These are phyloP conservation scores for Cercospora sojina DNA, from an alignment of 2,329 filamentous ascomycete species.

Conservation along the genomic window DNA sequence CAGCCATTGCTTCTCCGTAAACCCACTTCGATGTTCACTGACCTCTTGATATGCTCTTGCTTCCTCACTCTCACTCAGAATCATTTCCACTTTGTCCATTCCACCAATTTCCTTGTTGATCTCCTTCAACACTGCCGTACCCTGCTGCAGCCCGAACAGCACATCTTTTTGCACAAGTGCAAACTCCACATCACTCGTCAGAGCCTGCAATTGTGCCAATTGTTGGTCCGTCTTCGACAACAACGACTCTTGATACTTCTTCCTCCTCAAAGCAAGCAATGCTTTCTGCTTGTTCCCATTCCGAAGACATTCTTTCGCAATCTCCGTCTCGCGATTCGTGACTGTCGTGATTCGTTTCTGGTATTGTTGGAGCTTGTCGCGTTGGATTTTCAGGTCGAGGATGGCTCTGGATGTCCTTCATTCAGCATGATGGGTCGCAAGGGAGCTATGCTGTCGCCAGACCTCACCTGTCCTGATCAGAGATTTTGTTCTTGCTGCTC, in stretches of 20 bases:
- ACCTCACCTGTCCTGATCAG: slow-evolving; percentile 80
- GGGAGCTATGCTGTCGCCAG: slow-evolving; percentile 5
- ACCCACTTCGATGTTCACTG: not conserved
- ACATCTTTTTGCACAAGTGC: slow-evolving; percentile 96
- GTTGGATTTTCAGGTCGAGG: slow-evolving; percentile 95
- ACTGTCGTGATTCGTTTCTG: slow-evolving; percentile 85
- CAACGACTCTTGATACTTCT: slow-evolving; percentile 94
- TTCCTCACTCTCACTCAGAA: slow-evolving; percentile 90
- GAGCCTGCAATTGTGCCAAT: slow-evolving; percentile 86
- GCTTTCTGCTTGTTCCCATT: slow-evolving; percentile 77
- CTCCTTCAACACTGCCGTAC: slow-evolving; percentile 81
- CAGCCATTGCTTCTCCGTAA: not conserved
- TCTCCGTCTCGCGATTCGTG: slow-evolving; percentile 81
- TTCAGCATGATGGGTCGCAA: slow-evolving; percentile 8
- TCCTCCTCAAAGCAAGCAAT: slow-evolving; percentile 82
- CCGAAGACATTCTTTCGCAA: slow-evolving; percentile 79
- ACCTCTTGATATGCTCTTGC: slow-evolving; percentile 89
- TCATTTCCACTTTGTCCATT: slow-evolving; percentile 86
- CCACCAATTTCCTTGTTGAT: slow-evolving; percentile 97
- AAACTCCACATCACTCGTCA: slow-evolving; percentile 90
- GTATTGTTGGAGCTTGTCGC: slow-evolving; percentile 95
- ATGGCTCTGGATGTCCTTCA: slow-evolving; percentile 66
- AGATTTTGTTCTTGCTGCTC: slow-evolving; percentile 63
- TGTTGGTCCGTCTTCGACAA: slow-evolving; percentile 87
- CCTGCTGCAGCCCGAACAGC: slow-evolving; percentile 86